Evolutionary conservation across 2,329 filamentous ascomycete genomes (phyloP).

Genomic region (Aspergillus transmontanensis): DNA sequence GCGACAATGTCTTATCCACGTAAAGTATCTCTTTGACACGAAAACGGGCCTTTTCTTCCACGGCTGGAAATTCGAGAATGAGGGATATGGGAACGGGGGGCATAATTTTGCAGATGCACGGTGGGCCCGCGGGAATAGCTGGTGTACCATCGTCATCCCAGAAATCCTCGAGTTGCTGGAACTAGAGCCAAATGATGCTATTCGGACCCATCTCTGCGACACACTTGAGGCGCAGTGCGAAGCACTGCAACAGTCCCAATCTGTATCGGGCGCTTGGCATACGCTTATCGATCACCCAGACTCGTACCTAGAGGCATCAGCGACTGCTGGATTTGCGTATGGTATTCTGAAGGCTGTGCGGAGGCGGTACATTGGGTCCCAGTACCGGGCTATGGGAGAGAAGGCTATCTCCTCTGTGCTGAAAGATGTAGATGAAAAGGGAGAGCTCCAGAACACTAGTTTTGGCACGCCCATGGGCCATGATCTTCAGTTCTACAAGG

Average conservation of each 20-base stretch:
- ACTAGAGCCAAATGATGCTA: constrained; percentile 60
- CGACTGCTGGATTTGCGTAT: constrained; percentile 79
- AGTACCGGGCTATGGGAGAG: constrained; percentile 64
- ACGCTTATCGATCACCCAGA: constrained; percentile 73
- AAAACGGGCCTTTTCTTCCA: constrained; percentile 76
- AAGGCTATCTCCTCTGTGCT: constrained; percentile 69
- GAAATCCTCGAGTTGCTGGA: constrained; percentile 76
- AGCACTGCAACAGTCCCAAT: constrained; percentile 65
- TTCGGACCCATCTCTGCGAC: constrained; percentile 53
- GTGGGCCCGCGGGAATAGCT: constrained; percentile 61
- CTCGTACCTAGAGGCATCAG: constrained; percentile 75
- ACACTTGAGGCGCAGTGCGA: constrained; percentile 70
- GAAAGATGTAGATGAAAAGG: constrained; percentile 64
- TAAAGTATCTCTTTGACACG: constrained; percentile 76
- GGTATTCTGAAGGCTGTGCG: constrained; percentile 74
- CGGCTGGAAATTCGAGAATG: constrained; percentile 75
- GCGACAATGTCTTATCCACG: constrained; percentile 73
- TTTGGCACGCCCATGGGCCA: constrained; percentile 80
- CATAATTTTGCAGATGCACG: constrained; percentile 60
- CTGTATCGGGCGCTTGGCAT: constrained; percentile 67
- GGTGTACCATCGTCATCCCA: constrained; percentile 79
- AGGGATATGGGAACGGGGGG: constrained; percentile 58
- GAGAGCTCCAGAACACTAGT: constrained; percentile 72
- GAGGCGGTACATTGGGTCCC: constrained; percentile 67
- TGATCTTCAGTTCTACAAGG: constrained; percentile 73